A percentile compares a stretch with the other conserved stretches of the same genome.
Conservation (phyloP, 805 yeast species). For the Kazachstania taianensis region DNA sequence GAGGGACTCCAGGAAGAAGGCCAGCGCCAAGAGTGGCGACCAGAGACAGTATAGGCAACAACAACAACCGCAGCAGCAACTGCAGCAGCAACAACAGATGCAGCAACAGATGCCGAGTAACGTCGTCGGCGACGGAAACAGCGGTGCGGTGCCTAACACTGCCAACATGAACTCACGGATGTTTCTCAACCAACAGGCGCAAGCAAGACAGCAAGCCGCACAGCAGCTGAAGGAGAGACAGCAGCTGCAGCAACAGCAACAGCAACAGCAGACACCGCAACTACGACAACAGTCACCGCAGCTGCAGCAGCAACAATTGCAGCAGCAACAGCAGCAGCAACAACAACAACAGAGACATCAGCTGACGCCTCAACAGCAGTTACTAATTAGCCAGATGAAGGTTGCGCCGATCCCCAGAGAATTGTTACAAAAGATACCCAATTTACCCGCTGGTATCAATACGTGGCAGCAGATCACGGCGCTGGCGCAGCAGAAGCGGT, state of each 20-base stretch:
- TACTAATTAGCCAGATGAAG: slow-evolving; percentile 39
- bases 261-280: slow-evolving; percentile 19
- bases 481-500: slow-evolving; percentile 28
- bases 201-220: slow-evolving; percentile 41
- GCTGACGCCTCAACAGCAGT: slow-evolving; percentile 18
- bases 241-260: slow-evolving; percentile 18
- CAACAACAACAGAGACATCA: slow-evolving; percentile 20
- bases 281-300: slow-evolving; percentile 14
- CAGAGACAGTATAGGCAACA: background rate
- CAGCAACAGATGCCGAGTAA: too few species aligned
- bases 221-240: slow-evolving; percentile 33
- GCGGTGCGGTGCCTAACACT: slow-evolving; percentile 10
- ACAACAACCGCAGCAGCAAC: slow-evolving; percentile 24
- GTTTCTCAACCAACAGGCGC: slow-evolving; percentile 40
- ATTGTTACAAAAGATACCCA: slow-evolving; percentile 20
- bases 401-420: slow-evolving; percentile 45
- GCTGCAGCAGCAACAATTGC: slow-evolving; percentile 31
- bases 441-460: slow-evolving; percentile 55
- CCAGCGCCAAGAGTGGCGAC: slow-evolving; percentile 1
- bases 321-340: slow-evolving; percentile 15
- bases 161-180: slow-evolving; percentile 29
- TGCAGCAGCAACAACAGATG: slow-evolving; percentile 15
- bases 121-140: too few species aligned
- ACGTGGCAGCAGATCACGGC: slow-evolving; percentile 52
- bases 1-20: slow-evolving; percentile 18